Evolutionary conservation across 106 monocot species (phyloP), one percentile per base, ranked within the genome.

Genomic region (Narthecium ossifragum): DNA sequence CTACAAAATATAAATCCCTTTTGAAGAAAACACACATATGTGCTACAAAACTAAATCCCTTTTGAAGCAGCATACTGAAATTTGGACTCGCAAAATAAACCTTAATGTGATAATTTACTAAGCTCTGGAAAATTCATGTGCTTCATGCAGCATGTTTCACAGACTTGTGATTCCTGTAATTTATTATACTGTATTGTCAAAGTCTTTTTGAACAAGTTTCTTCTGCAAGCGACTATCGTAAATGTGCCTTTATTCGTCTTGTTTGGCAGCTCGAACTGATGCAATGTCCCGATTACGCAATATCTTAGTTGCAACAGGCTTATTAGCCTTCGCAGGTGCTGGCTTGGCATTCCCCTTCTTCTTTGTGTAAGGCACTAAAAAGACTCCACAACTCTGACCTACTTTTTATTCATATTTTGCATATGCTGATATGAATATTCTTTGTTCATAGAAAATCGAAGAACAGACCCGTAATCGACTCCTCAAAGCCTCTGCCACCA

Each of bases 401-500:
- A 2, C 23, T 49, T 49, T n/a, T 15, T 2, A 8, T 5, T 15
- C 3, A 2, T 32, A 33, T 57, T 23, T 49, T 49, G 13, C 17
- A 34, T 31, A 13, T 17, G 13, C 21, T 18, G 18, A 11, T 8
- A 29, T 31, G 14, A 32, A 57, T 31, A n/a, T 6, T 55, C 20
- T 18, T 57, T 57, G 2, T 57, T 34, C 78, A 51, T 46, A 96
- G 96, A 70, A 81, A 68, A 58, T 90, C 90, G 33, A 84, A 61
- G 62, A 76, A 72, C 39, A 84, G 71, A 51, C 98, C 87, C 2
- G 58, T 84, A 50, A 98, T 98, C 26, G 98, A 98, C 61, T 59
- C 80, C 13, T 81, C 98, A 66, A 98, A 91, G 76, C 90, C 98
- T 26, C 78, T 98, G 11, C 98, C 98, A 36, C 91, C 91, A 54